These are phyloP conservation scores for Fusarium metavorans DNA, from an alignment of 2,329 filamentous ascomycete species.

Conservation along the genomic window DNA sequence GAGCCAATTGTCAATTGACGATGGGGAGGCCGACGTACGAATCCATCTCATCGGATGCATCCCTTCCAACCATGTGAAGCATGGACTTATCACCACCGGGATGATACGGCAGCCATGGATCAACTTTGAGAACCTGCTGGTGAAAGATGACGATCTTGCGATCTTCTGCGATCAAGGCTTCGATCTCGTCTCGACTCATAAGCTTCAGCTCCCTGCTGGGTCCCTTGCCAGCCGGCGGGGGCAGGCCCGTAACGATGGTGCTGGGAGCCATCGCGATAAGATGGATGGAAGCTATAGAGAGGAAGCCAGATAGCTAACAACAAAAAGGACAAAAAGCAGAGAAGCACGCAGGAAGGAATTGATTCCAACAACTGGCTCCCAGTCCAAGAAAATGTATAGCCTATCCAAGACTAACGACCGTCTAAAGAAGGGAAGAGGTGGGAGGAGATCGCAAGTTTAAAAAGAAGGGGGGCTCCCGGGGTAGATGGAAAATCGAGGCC, in stretches of 20 bases:
- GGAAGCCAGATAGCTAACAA: neutral
- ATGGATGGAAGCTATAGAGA: neutral
- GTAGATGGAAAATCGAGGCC: slow-evolving; percentile 3
- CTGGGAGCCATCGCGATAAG: slow-evolving; percentile 18
- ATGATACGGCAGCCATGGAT: slow-evolving; percentile 89
- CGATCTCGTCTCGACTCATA: slow-evolving; percentile 58
- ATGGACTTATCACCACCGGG: slow-evolving; percentile 94
- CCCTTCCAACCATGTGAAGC: slow-evolving; percentile 90
- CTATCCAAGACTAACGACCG: neutral
- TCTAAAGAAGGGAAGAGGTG: slow-evolving; percentile 4
- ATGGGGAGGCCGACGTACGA: slow-evolving; percentile 68
- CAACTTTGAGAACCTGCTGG: slow-evolving; percentile 84
- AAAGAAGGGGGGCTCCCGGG: slow-evolving; percentile 8
- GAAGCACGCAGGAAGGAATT: slow-evolving; percentile 6
- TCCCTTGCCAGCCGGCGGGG: slow-evolving; percentile 21
- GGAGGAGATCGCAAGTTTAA: slow-evolving; percentile 3
- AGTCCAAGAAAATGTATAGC: neutral
- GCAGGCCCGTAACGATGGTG: slow-evolving; percentile 40
- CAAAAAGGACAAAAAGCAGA: neutral
- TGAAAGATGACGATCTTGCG: slow-evolving; percentile 84
- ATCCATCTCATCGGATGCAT: slow-evolving; percentile 94
- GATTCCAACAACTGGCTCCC: slow-evolving; percentile 2
- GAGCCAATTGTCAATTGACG: neutral
- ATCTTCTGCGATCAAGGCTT: slow-evolving; percentile 86
- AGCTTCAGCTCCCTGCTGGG: slow-evolving; percentile 50